Evolutionary conservation across 352 stramenopile species (phyloP), one percentile per base, ranked within the genome.

Genomic region (Pythium myriotylum): DNA sequence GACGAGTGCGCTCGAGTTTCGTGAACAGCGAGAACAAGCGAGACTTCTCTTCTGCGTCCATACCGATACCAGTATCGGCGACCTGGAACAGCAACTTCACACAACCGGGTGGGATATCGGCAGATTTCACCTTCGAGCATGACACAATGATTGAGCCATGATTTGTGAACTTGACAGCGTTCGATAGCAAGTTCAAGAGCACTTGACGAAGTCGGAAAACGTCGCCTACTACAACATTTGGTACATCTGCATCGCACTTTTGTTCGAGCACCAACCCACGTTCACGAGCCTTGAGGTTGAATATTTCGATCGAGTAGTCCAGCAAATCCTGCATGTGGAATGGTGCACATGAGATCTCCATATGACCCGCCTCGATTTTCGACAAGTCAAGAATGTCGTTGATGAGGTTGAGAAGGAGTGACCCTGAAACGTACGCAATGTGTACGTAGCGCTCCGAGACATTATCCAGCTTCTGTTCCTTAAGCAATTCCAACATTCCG

Each of bases 311-410:
- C 5, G 88, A 86, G 46, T 96, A 92, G 47, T 98, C 89, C 6
- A 93, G 61, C n/a, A 89, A 33, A 13, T 95, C 86, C 49, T 86
- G 68, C 68, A 94, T 84, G 32, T 92, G 73, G 56, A 97, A 97
- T 0, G 84, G 84, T 0, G 89, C 89, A 17, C 78, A 70, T 32
- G 95, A 91, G 19, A 97, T 88, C 50, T 96, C 88, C 27, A 97
- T 69, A 43, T 97, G 87, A 0, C 93, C 93, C 53, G 89, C 89
- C 70, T 98, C 93, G 27, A 97, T 93, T 68, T 97, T 98, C n/a
- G 85, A 97, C 65, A 96, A 81, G 54, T 97, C 91, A 17, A 98
- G 49, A 33, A 97, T 91, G 58, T 97, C 91, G 53, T 96, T 96
- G 62, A 97, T 97, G 32, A 98, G 57, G 45, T 93, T 94, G 42